Percentiles rank a stretch among this genome's conserved stretches.
Conservation (phyloP, 768 basidiomycete genomes). For the Pulveroboletus sp. region DNA sequence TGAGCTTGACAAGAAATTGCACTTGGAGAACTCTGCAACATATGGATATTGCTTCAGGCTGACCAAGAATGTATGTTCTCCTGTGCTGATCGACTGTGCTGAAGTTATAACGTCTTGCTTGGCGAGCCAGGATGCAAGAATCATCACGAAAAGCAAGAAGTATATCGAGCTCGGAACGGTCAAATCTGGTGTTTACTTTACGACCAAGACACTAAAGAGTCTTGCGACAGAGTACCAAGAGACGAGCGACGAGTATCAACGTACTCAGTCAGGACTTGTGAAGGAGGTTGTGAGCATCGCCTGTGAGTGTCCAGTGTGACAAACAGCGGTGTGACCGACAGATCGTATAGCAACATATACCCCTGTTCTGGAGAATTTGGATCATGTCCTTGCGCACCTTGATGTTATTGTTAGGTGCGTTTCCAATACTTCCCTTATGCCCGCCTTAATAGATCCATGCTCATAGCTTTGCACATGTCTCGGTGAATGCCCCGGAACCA, state of each 20-base stretch:
- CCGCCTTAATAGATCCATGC: not conserved
- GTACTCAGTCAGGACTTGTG: constrained; percentile 75
- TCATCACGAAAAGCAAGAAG: constrained; percentile 52
- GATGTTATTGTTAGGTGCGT: constrained; percentile 85
- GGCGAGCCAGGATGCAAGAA: constrained; percentile 67
- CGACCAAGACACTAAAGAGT: constrained; percentile 67
- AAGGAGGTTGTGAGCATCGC: constrained; percentile 93
- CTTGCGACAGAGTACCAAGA: constrained; percentile 71
- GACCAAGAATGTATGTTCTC: constrained; percentile 73
- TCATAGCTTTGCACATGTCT: constrained; percentile 84
- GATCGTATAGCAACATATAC: constrained; percentile 76
- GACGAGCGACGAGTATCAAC: constrained; percentile 61
- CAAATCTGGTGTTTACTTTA: constrained; percentile 87
- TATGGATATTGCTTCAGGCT: constrained; percentile 93
- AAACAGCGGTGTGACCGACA: not conserved
- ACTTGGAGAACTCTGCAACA: constrained; percentile 83
- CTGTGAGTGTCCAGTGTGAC: constrained; percentile 42
- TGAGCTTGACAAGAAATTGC: constrained; percentile 91
- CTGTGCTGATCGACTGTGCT: not conserved
- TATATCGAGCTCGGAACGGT: constrained; percentile 83
- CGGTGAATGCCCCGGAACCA: constrained; percentile 77
- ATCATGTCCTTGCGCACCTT: constrained; percentile 79
- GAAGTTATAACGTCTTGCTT: not conserved
- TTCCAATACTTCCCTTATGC: not conserved
- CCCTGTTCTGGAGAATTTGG: constrained; percentile 79